phyloP scores from a whole-genome alignment of 495 filamentous ascomycete genomes.

The Astrocystis sublimbata region DNA sequence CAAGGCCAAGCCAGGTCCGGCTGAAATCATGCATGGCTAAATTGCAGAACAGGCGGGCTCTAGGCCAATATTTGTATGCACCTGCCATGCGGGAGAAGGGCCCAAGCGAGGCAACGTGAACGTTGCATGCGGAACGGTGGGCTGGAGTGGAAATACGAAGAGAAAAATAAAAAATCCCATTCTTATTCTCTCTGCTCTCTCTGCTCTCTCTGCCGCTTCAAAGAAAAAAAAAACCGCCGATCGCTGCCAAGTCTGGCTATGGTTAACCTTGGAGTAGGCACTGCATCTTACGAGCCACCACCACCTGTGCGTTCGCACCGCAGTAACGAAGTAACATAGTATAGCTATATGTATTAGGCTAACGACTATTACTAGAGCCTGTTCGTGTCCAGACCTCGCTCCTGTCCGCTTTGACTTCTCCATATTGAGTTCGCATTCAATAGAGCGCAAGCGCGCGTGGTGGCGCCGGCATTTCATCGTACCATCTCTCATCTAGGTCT shows the following conservation, averaged over 20 bases:
- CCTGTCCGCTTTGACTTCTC: not conserved
- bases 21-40: slow-evolving; percentile 35
- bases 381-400: slow-evolving; percentile 2
- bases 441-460: not conserved
- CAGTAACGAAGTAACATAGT: no score
- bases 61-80: slow-evolving; percentile 21
- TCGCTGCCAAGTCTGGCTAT: slow-evolving; percentile 13
- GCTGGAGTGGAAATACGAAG: not conserved
- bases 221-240: no score
- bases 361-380: not conserved
- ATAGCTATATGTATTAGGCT: slow-evolving; percentile 17
- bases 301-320: slow-evolving; percentile 18
- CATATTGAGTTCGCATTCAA: not conserved
- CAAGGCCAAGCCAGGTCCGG: slow-evolving; percentile 35
- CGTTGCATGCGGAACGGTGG: slow-evolving; percentile 26
- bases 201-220: no score
- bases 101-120: slow-evolving; percentile 20
- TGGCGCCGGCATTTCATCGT: not conserved
- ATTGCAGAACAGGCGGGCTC: slow-evolving; percentile 24
- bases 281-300: slow-evolving; percentile 18
- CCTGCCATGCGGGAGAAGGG: slow-evolving; percentile 6
- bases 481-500: slow-evolving; percentile 3
- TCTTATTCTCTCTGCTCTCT: not conserved
- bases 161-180: not conserved
- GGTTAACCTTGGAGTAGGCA: slow-evolving; percentile 16